These are phyloP conservation scores for Byssochlamys sp. DNA, from an alignment of 2,329 filamentous ascomycete species.

Conservation along the genomic window DNA sequence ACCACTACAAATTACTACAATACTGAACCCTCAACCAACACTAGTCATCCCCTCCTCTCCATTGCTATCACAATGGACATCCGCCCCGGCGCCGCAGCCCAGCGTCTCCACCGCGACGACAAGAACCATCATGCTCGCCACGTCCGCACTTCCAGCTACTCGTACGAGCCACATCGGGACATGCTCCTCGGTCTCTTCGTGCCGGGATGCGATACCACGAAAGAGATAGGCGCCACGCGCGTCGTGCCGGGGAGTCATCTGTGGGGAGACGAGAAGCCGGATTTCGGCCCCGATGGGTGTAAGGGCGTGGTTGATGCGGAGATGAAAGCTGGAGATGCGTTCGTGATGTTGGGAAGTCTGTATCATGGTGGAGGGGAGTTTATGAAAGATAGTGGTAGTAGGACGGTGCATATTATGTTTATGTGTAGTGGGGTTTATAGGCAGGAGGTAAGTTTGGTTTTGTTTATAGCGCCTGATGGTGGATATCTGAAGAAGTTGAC, in stretches of 20 bases:
- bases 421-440: conserved; percentile 30
- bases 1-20: conserved; percentile 28
- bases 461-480: neutral
- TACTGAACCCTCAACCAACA: conserved; percentile 17
- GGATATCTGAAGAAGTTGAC: neutral
- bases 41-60: conserved; percentile 27
- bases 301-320: conserved; percentile 23
- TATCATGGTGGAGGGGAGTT: conserved; percentile 30
- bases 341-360: conserved; percentile 31
- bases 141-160: conserved; percentile 10
- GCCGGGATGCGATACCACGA: conserved; percentile 25
- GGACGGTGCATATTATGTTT: conserved; percentile 33
- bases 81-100: conserved; percentile 21
- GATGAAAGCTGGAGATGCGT: conserved; percentile 27
- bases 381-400: conserved; percentile 16
- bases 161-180: conserved; percentile 18
- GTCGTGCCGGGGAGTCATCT: conserved; percentile 31
- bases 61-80: conserved; percentile 31
- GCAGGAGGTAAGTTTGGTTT: conserved; percentile 18
- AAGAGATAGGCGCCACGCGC: conserved; percentile 29
- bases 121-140: conserved; percentile 27
- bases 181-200: conserved; percentile 30
- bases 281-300: conserved; percentile 20
- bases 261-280: conserved; percentile 30
- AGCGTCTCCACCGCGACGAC: conserved; percentile 30